phyloP scores from a whole-genome alignment of 1,284 basidiomycete genomes.

The Ustilago sp. region DNA sequence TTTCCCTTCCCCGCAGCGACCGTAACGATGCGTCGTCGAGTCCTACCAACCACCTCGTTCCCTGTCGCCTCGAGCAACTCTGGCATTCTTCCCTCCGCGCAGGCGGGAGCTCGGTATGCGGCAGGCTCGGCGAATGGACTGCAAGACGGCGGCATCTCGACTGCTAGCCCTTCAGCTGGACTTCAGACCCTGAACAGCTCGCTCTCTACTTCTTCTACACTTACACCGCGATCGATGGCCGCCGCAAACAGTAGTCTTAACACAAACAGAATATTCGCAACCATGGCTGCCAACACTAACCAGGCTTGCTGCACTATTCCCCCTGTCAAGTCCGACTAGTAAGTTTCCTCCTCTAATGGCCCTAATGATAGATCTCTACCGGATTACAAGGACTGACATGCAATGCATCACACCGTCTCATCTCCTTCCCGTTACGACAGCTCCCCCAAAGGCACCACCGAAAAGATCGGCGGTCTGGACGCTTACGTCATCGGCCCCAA shows the following conservation, averaged over 20 bases:
- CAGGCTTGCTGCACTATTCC: constrained; percentile 72
- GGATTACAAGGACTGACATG: background rate
- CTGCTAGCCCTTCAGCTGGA: background rate
- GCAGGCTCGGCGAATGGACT: background rate
- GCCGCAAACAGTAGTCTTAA: constrained; percentile 13
- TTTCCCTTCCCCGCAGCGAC: background rate
- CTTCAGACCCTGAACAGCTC: constrained; percentile 9
- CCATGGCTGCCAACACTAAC: constrained; percentile 58
- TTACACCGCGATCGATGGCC: background rate
- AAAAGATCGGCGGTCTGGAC: constrained; percentile 54
- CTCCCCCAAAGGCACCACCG: constrained; percentile 71
- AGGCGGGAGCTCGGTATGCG: background rate
- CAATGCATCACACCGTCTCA: background rate
- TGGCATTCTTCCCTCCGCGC: background rate
- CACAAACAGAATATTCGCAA: constrained; percentile 24
- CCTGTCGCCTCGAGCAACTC: background rate
- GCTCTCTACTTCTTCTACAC: background rate
- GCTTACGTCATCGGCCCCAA: constrained; percentile 68
- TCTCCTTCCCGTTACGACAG: constrained; percentile 5
- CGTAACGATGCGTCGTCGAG: constrained; percentile 3
- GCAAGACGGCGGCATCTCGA: background rate
- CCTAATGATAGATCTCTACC: too few relatives aligned
- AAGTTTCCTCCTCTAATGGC: constrained; percentile 8
- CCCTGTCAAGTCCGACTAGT: constrained; percentile 72
- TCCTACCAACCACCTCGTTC: background rate